Conservation (phyloP, 129 eudicot genomes). For the Heracleum sosnowskyi region DNA sequence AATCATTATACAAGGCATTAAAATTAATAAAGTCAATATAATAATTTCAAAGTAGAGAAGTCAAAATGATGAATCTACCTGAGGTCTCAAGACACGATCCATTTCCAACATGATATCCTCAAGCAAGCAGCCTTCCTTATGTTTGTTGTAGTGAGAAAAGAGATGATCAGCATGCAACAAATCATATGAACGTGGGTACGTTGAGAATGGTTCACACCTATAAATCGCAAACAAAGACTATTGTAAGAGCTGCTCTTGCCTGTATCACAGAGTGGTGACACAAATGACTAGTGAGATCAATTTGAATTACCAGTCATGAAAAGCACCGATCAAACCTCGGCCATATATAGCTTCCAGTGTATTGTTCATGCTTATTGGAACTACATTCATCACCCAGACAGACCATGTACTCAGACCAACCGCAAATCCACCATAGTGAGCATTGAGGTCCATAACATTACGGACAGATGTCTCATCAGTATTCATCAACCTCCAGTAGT, state of each 20-base stretch:
- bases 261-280: constrained; percentile 8
- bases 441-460: constrained; percentile 95
- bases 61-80: constrained; percentile 36
- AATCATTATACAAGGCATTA: not conserved
- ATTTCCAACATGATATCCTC: constrained; percentile 92
- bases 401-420: constrained; percentile 84
- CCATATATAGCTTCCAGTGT: constrained; percentile 66
- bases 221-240: constrained; percentile 9
- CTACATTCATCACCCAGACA: constrained; percentile 92
- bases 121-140: constrained; percentile 55
- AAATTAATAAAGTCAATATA: not conserved
- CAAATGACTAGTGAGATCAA: not conserved
- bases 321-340: constrained; percentile 73
- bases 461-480: constrained; percentile 56
- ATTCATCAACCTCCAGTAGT: constrained; percentile 83
- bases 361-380: constrained; percentile 53
- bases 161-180: constrained; percentile 63
- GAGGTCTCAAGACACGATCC: constrained; percentile 84
- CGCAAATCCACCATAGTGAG: constrained; percentile 82
- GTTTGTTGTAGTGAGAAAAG: constrained; percentile 59
- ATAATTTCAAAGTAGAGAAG: not conserved
- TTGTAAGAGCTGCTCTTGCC: constrained; percentile 2
- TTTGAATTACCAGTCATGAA: constrained; percentile 76
- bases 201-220: constrained; percentile 97
- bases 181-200: constrained; percentile 88